Base-by-base conservation (phyloP, 2,329 filamentous ascomycete genomes). In the Aspergillus chevalieri region DNA sequence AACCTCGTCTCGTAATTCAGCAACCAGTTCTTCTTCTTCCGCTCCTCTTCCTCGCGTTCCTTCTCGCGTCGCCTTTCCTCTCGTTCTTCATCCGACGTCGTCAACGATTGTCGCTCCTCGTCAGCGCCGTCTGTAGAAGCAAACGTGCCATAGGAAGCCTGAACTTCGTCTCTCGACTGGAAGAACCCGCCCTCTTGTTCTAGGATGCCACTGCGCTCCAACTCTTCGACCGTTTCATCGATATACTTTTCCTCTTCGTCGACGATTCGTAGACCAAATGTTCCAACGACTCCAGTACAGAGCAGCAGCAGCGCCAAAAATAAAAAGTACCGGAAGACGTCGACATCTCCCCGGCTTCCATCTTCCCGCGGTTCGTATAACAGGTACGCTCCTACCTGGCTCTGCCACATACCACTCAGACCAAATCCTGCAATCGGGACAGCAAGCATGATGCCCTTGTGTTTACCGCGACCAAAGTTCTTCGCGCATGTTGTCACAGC, bases 401-500 rank as follows among this genome's bases (percentile, higher is more conserved):
- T 94, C 71, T 93, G 79, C 87, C 93, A 95, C 86, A 98, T 92
- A 44, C 91, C 90, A 64, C 91, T 95, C 49, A 98, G 70, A 0
- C 93, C 93, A 66, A 96, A 95, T 6, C 88, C 86, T 0, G 93
- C 89, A 66, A 97, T 96, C 1, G 93, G 93, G 52, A 89, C 78
- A 1, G 92, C 91, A 48, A 98, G 78, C 52, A 94, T 92, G 46
- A 98, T 74, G 0, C 93, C 93, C 61, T 92, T 86, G 63, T 94
- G 85, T 63, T 85, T 87, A 3, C 90, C 89, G 52, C 86, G 84
- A 44, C 91, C 91, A 71, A 97, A 98, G 72, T 97, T 98, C 82
- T 98, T 98, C 33, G 93, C 93, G 64, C 90, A 95, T 0, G 92
- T 95, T 6, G 92, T 92, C n/a, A 98, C 86, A 2, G 89, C 86